A percentile compares a stretch with the other conserved stretches of the same genome.
Conservation (phyloP, 2,329 filamentous ascomycete genomes). For the Trichoderma citrinoviride region DNA sequence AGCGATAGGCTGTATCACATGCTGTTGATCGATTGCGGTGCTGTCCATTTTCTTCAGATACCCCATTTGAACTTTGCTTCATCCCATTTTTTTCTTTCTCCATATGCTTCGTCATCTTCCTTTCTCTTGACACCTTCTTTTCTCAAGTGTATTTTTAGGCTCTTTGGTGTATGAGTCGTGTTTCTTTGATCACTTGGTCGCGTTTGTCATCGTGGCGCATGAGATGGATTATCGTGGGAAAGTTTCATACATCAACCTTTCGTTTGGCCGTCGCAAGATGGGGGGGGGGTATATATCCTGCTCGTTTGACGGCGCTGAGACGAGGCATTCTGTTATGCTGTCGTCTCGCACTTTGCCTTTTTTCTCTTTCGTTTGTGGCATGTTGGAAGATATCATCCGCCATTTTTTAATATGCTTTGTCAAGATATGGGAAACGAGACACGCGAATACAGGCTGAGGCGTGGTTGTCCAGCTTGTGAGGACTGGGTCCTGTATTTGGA, state of each 20-base stretch:
- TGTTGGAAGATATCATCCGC: neutral
- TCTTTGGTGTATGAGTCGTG: neutral
- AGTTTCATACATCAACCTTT: neutral
- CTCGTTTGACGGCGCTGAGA: neutral
- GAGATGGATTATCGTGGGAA: neutral
- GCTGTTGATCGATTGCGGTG: slow-evolving; percentile 8
- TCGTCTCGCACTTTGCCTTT: neutral
- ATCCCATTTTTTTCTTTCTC: slow-evolving; percentile 15
- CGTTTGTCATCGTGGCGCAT: neutral
- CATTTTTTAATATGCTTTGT: neutral
- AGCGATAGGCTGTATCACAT: slow-evolving; percentile 33
- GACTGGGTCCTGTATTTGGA: neutral
- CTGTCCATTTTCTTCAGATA: slow-evolving; percentile 19
- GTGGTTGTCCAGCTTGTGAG: neutral
- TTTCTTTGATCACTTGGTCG: neutral
- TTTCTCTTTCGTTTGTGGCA: neutral
- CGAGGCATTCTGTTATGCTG: neutral
- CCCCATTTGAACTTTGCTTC: slow-evolving; percentile 21
- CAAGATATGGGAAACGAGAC: neutral
- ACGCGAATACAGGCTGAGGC: neutral
- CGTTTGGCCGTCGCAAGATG: neutral
- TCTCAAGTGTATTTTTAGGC: neutral
- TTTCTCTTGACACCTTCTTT: neutral
- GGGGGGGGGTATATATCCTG: neutral
- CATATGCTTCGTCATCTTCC: neutral